Evolutionary conservation across 805 yeast genomes (phyloP).

Genomic region (Kuraishia hungarica): DNA sequence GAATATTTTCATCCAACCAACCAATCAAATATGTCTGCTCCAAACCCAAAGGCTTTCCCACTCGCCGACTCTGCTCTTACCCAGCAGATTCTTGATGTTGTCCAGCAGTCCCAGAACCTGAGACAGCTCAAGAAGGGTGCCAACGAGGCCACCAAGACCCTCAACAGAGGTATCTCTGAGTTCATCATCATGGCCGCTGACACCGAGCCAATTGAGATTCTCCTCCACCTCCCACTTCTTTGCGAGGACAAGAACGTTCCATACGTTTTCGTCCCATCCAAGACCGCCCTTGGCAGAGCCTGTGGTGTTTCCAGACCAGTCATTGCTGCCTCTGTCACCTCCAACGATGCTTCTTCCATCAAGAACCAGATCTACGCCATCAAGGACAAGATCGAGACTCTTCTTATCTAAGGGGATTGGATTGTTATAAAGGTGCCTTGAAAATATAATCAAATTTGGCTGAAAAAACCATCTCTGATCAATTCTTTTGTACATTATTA

Average conservation of each 20-base stretch:
- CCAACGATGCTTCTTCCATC: constrained; percentile 97
- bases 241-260: constrained; percentile 99
- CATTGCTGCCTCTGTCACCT: constrained; percentile 95
- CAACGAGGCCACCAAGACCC: constrained; percentile 97
- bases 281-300: constrained; percentile 98
- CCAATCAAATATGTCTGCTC: constrained; percentile 54
- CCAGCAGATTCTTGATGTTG: constrained; percentile 95
- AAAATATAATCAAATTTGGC: no score
- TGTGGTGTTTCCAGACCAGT: constrained; percentile 99
- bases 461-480: no score
- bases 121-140: constrained; percentile 99
- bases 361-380: constrained; percentile 94
- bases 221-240: constrained; percentile 91
- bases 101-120: constrained; percentile 94
- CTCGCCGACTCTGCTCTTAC: constrained; percentile 92
- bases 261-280: constrained; percentile 97
- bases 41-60: constrained; percentile 99
- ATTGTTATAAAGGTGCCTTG: background rate
- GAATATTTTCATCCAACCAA: background rate
- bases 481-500: no score
- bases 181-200: constrained; percentile 99
- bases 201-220: constrained; percentile 97
- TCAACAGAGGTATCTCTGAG: constrained; percentile 99
- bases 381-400: constrained; percentile 98
- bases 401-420: constrained; percentile 56